Percentiles rank a stretch among this genome's conserved stretches.
Evolutionary conservation across 768 basidiomycete species (phyloP).

Genomic region (Rhizopogon salebrosus): DNA sequence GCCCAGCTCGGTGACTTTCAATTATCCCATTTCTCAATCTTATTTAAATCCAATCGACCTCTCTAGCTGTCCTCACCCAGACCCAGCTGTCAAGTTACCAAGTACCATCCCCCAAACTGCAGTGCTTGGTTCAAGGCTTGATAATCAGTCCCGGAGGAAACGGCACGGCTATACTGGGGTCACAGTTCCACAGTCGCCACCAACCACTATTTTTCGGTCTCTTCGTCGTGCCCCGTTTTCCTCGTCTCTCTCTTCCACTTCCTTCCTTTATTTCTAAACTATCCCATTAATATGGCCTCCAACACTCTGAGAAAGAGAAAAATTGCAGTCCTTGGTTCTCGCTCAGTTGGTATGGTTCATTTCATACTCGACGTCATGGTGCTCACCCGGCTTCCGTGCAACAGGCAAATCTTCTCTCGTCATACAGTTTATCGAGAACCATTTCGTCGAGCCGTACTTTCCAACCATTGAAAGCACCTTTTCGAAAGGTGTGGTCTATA

Average conservation of each 20-base stretch:
- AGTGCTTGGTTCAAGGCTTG: too few species aligned
- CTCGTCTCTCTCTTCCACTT: constrained; percentile 11
- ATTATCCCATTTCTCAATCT: constrained; percentile 16
- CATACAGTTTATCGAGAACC: constrained; percentile 88
- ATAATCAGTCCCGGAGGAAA: constrained; percentile 16
- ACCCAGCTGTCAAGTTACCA: too few species aligned
- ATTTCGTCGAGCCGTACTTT: constrained; percentile 90
- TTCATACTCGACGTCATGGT: constrained; percentile 9
- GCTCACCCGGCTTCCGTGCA: constrained; percentile 12
- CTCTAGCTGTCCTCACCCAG: background rate
- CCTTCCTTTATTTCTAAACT: constrained; percentile 5
- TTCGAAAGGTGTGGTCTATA: constrained; percentile 80
- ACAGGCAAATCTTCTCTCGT: constrained; percentile 93
- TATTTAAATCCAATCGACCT: constrained; percentile 1
- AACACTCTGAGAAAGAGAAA: constrained; percentile 70
- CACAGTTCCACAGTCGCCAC: constrained; percentile 16
- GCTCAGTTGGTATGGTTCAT: constrained; percentile 72
- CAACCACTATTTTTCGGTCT: constrained; percentile 14
- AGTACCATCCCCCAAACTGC: too few species aligned
- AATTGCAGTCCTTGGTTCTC: constrained; percentile 82
- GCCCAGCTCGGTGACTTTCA: background rate
- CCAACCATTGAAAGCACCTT: constrained; percentile 92
- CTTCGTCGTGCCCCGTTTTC: constrained; percentile 8
- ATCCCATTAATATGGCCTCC: constrained; percentile 21
- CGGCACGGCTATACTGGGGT: constrained; percentile 24